Evolutionary conservation across 441 rosid genomes (phyloP).

Genomic region (Gossypium davidsonii): DNA sequence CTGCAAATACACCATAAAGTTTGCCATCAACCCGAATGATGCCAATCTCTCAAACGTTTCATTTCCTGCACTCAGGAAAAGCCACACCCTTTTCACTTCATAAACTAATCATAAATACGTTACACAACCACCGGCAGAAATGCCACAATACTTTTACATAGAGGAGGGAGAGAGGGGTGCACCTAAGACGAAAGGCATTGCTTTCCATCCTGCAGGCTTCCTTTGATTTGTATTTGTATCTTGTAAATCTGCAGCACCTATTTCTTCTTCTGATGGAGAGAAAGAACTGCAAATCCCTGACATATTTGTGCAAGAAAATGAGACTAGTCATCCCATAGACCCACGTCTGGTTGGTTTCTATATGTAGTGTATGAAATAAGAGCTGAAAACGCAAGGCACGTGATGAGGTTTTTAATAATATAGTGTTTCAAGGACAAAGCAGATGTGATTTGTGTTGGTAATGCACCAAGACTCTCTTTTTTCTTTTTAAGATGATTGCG

Average conservation of each 20-base stretch:
- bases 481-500: no score
- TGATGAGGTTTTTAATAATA: not conserved
- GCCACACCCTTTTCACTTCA: not conserved
- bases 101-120: not conserved
- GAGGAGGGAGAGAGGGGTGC: not conserved
- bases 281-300: not conserved
- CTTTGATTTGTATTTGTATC: not conserved
- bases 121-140: not conserved
- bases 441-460: not conserved
- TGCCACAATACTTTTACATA: not conserved
- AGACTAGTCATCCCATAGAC: not conserved
- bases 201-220: conserved; percentile 11
- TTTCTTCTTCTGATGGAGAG: not conserved
- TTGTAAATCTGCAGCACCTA: not conserved
- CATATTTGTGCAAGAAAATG: not conserved
- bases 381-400: no score
- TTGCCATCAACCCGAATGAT: conserved; percentile 8
- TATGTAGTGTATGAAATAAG: no score
- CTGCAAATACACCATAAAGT: conserved; percentile 11
- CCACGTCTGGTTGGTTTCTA: no score
- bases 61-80: conserved; percentile 2
- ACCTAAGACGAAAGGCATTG: conserved; percentile 13
- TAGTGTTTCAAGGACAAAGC: not conserved
- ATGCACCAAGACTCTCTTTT: not conserved
- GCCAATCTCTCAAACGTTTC: conserved; percentile 15